Percentiles rank a stretch among this genome's conserved stretches.
Conservation (phyloP, 345 rosid genomes). For the Nasturtium officinale region DNA sequence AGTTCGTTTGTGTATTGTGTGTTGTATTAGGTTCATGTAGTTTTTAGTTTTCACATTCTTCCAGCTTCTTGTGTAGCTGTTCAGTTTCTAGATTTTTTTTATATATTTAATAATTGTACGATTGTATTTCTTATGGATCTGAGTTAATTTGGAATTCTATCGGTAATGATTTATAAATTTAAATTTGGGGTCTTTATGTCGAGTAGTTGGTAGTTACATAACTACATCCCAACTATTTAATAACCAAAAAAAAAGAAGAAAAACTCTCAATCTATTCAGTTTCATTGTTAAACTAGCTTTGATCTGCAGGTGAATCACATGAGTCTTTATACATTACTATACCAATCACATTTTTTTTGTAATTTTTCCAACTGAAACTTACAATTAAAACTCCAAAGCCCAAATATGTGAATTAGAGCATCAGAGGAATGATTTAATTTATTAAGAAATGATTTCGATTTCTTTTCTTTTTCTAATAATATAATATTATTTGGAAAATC, state of each 20-base stretch:
- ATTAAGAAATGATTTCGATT: neutral
- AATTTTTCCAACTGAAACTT: neutral
- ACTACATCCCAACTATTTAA: neutral
- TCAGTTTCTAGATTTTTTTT: slow-evolving; percentile 13
- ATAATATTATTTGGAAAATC: neutral
- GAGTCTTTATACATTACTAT: neutral
- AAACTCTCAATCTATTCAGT: too few species aligned
- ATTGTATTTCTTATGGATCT: slow-evolving; percentile 7
- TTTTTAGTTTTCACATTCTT: slow-evolving; percentile 24
- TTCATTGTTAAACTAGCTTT: neutral
- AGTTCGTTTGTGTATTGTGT: slow-evolving; percentile 27
- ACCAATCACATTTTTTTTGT: neutral
- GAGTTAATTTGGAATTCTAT: slow-evolving; percentile 12
- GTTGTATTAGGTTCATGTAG: slow-evolving; percentile 29
- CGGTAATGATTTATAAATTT: neutral
- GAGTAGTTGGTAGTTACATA: neutral
- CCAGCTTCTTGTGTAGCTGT: slow-evolving; percentile 23
- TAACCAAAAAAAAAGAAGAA: neutral
- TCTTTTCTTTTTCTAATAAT: neutral
- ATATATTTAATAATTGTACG: neutral
- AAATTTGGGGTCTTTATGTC: neutral
- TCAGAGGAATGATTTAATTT: neutral
- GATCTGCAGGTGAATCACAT: neutral
- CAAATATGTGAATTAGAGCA: neutral
- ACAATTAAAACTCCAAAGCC: neutral